These are phyloP conservation scores for Kwoniella europaea DNA, from an alignment of 768 basidiomycete species.

Conservation along the genomic window DNA sequence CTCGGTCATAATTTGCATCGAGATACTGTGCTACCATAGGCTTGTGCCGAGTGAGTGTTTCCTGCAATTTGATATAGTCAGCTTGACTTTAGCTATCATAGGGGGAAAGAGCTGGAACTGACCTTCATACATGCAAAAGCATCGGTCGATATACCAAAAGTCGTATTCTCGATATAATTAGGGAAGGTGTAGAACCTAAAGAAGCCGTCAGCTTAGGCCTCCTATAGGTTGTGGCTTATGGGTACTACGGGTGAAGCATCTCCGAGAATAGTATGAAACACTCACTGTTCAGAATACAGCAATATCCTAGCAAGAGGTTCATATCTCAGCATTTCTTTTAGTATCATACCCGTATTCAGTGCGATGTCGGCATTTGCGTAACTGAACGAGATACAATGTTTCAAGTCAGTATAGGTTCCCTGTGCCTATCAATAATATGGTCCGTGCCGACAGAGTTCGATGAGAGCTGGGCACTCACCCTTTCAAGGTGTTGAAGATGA, in stretches of 20 bases:
- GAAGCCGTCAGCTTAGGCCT: background rate
- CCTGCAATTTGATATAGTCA: constrained; percentile 58
- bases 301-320: constrained; percentile 88
- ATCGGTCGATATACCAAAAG: constrained; percentile 97
- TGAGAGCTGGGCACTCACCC: constrained; percentile 59
- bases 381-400: constrained; percentile 53
- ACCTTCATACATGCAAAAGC: constrained; percentile 93
- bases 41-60: constrained; percentile 94
- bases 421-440: background rate
- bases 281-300: constrained; percentile 91
- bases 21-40: constrained; percentile 97
- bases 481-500: constrained; percentile 80
- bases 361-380: constrained; percentile 96
- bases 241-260: background rate
- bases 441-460: background rate
- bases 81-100: background rate
- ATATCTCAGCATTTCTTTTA: constrained; percentile 94
- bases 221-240: background rate
- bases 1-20: constrained; percentile 95
- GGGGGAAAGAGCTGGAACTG: constrained; percentile 6
- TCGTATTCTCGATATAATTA: constrained; percentile 94
- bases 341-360: constrained; percentile 95
- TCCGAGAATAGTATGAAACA: constrained; percentile 22
- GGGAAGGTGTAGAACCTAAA: constrained; percentile 93
- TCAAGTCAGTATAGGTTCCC: background rate